Base-by-base conservation (phyloP, 768 basidiomycete genomes). In the Lactarius deliciosus region DNA sequence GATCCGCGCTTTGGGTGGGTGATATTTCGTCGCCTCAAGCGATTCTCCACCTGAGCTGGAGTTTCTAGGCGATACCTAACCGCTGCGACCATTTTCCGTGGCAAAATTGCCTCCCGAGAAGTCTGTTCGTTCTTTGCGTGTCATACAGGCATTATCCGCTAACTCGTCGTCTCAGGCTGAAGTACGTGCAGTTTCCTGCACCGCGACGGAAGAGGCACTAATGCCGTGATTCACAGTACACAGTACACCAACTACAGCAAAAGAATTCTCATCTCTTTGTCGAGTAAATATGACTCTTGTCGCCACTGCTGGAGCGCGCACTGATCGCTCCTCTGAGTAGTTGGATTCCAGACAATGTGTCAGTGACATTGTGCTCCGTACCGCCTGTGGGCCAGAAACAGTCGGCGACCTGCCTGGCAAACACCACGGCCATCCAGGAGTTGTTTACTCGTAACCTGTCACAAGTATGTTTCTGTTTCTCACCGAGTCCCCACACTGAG, bases 271-370 rank as follows among this genome's bases (percentile, higher is more conserved):
- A 78, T 60, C 82, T 85, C 47, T 94, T 94, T 70, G 92, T 94
- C 20, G 92, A 94, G 90, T 93, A 75, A 65, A 86, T 78, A 18
- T 38, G 10, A 45, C 57, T 30, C 40, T 40, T 13, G 16, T 30
- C 34, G 13, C 5, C 5, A 32, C 58, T 34, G 25, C 20, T 25
- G 13, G 32, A 40, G 40, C 28, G 15, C 43, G 8, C 53, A 38
- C 53, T 8, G 41, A 55, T 11, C 13, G 50, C 16, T 63, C 40
- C 15, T 57, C 60, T 60, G 38, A 61, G n/a, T 63, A 91, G 89
- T 71, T 93, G 92, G 93, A 93, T 94, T 70, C 92, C 92, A 8
- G 93, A 94, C 76, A 94, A 94, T 69, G 88, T 94, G 10, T 94
- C 92, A 0, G 86, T 92, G 20, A 90, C 91, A 0, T 77, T 94